These are phyloP conservation scores for Rostrohypoxylon terebratum DNA, from an alignment of 495 filamentous ascomycete genomes.

Conservation along the genomic window DNA sequence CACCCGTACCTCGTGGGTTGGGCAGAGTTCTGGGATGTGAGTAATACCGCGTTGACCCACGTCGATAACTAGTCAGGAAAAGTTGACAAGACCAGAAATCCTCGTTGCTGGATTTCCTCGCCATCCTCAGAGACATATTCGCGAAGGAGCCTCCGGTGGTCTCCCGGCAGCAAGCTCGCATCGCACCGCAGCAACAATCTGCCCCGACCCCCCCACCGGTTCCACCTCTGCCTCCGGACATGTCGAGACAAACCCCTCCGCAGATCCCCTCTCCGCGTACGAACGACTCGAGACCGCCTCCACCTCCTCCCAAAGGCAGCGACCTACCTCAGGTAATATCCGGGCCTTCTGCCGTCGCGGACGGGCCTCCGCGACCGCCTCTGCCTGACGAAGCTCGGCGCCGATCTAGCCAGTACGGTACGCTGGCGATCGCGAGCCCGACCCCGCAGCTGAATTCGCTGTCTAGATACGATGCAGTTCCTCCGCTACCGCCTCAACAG, in stretches of 20 bases:
- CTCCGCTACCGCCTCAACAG: conserved; percentile 54
- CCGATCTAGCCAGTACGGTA: conserved; percentile 47
- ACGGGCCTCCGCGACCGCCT: conserved; percentile 54
- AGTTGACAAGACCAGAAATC: conserved; percentile 69
- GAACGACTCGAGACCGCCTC: conserved; percentile 50
- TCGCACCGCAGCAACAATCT: conserved; percentile 48
- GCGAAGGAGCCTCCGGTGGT: conserved; percentile 93
- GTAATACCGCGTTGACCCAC: conserved; percentile 49
- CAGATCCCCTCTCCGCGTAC: conserved; percentile 32
- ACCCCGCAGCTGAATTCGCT: conserved; percentile 44
- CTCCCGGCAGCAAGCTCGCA: conserved; percentile 71
- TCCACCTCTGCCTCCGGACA: conserved; percentile 76
- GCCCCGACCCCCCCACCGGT: conserved; percentile 69
- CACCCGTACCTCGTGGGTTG: conserved; percentile 95
- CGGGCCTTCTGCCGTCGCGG: conserved; percentile 22
- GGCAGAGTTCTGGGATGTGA: conserved; percentile 89
- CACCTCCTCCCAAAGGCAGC: conserved; percentile 60
- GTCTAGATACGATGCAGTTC: conserved; percentile 59
- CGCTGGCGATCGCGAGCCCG: conserved; percentile 37
- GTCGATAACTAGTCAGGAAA: neutral
- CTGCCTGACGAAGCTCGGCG: conserved; percentile 49
- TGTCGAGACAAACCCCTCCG: conserved; percentile 51
- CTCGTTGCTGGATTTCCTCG: conserved; percentile 81
- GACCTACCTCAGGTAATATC: conserved; percentile 44
- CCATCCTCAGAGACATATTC: conserved; percentile 86